Evolutionary conservation across 2,329 filamentous ascomycete genomes (phyloP), one percentile per base, ranked within the genome.

Genomic region (Magnaporthiopsis incrustans): DNA sequence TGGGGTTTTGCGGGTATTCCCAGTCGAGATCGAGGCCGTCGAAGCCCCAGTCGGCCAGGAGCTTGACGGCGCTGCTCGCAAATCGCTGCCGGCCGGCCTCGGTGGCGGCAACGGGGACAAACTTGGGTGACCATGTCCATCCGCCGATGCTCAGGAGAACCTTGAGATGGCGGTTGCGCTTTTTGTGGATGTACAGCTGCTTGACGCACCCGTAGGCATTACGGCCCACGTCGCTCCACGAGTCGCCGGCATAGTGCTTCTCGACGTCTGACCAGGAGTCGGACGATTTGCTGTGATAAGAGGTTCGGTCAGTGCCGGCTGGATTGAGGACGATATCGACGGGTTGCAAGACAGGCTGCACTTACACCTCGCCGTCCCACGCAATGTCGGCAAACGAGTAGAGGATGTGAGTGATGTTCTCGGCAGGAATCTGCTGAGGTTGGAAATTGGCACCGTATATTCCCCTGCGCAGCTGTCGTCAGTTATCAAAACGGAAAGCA

Each of bases 91-190:
- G 83, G 10, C 88, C 85, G 7, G 79, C 77, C 0, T 81, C 79
- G 0, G 87, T 88, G 25, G 85, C 85, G 0, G 85, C 85, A 0
- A 88, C 83, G 8, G 78, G 77, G 1, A 85, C 79, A 71, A 94
- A 91, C 69, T 90, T 89, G 63, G 82, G 76, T 4, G 88, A 90
- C 73, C 89, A 91, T 0, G 86, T 90, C 86, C 88, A 95, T 22
- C 92, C 92, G 57, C 92, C 92, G 66, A 96, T 89, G 50, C 88
- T 91, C 11, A 95, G 81, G n/a, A 95, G 77, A 2, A 89, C 82
- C 76, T 96, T 96, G 65, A 96, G 76, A 63, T 90, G 85, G 26
- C 91, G 85, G 73, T 96, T 85, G 68, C 81, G 77, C 76, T 92
- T 88, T 79, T 96, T 96, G 63, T 90, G 81, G 1, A 91, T 75